These are phyloP conservation scores for Termitomyces sp. DNA, from an alignment of 768 basidiomycete genomes.

Conservation along the genomic window DNA sequence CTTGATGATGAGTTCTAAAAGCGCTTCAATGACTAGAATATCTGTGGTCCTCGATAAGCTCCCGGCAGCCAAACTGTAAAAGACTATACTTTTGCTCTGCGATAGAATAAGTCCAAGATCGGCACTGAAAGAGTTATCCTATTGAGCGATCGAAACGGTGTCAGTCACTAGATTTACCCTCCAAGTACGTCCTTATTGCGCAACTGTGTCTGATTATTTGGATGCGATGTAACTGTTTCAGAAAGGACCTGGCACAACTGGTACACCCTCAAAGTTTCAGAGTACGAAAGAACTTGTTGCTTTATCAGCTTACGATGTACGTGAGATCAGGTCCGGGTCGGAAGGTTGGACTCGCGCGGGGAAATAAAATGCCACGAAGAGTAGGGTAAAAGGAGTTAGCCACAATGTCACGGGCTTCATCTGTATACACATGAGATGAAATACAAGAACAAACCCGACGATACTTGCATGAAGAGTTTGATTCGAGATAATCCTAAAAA, in stretches of 20 bases:
- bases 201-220: slow-evolving; percentile 39
- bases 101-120: slow-evolving; percentile 44
- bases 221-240: slow-evolving; percentile 37
- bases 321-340: slow-evolving; percentile 15
- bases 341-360: not conserved
- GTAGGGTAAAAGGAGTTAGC: slow-evolving; percentile 19
- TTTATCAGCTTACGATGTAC: slow-evolving; percentile 16
- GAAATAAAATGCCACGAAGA: slow-evolving; percentile 18
- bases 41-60: slow-evolving; percentile 22
- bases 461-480: slow-evolving; percentile 19
- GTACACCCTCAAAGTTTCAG: slow-evolving; percentile 3
- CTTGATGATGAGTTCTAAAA: slow-evolving; percentile 52
- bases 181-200: slow-evolving; percentile 40
- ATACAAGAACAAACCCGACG: slow-evolving; percentile 9
- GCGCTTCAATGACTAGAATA: slow-evolving; percentile 50
- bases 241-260: slow-evolving; percentile 52
- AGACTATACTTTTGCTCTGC: slow-evolving; percentile 37
- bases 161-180: slow-evolving; percentile 29
- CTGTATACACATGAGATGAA: slow-evolving; percentile 26
- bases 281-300: not conserved
- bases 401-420: slow-evolving; percentile 24
- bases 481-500: slow-evolving; percentile 27
- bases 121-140: not conserved
- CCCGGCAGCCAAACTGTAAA: not conserved
- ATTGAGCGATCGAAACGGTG: not conserved